Evolutionary conservation across 331 rosid species (phyloP).

Genomic region (Malus hybrid): DNA sequence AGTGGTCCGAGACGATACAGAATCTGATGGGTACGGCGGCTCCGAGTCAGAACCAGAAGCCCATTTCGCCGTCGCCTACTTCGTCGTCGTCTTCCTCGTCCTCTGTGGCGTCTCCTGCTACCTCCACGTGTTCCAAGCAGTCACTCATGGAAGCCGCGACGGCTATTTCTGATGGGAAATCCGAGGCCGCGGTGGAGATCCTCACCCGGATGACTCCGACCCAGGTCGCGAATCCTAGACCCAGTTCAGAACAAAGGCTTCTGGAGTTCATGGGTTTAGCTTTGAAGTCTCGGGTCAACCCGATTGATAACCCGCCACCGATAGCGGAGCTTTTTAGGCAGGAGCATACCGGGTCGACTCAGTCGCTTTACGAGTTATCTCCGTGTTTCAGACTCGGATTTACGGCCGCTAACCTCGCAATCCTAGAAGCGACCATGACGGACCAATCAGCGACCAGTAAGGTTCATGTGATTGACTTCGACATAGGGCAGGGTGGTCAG

Average conservation of each 20-base stretch:
- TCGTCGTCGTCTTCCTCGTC: constrained; percentile 51
- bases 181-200: constrained; percentile 50
- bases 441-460: constrained; percentile 20
- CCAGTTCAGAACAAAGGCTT: constrained; percentile 39
- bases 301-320: constrained; percentile 38
- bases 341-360: constrained; percentile 62
- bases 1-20: constrained; percentile 77
- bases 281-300: constrained; percentile 43
- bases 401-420: constrained; percentile 62
- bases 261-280: constrained; percentile 46
- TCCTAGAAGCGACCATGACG: constrained; percentile 55
- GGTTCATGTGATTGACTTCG: constrained; percentile 73
- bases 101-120: constrained; percentile 46
- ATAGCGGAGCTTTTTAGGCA: constrained; percentile 31
- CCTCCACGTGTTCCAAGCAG: constrained; percentile 34
- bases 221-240: constrained; percentile 14
- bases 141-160: constrained; percentile 54
- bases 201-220: constrained; percentile 34
- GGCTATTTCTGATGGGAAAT: constrained; percentile 57
- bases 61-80: constrained; percentile 49
- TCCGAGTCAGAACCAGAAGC: constrained; percentile 34
- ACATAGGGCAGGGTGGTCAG: constrained; percentile 57
- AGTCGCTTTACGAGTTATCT: constrained; percentile 36
- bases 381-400: constrained; percentile 45
- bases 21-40: constrained; percentile 34